These are phyloP conservation scores for Lasiodiplodia gonubiensis DNA, from an alignment of 2,329 filamentous ascomycete species.

Conservation along the genomic window DNA sequence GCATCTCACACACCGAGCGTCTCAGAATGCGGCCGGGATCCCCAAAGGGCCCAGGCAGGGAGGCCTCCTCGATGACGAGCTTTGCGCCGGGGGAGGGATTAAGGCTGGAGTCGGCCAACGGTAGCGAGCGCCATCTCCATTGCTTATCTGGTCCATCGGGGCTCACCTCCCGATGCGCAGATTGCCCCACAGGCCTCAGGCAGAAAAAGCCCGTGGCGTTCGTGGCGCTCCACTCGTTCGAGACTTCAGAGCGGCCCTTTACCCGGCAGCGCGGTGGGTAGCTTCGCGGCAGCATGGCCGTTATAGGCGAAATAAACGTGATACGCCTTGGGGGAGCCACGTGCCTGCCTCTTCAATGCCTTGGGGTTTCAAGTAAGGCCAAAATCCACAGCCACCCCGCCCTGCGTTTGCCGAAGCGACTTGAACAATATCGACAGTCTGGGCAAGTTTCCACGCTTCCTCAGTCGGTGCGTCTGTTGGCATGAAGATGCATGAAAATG, in stretches of 20 bases:
- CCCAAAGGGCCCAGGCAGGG: not conserved
- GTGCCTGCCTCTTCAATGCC: not conserved
- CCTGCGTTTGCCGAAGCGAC: not conserved
- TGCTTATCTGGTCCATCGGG: constrained; percentile 14
- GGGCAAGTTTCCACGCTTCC: not conserved
- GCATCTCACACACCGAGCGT: constrained; percentile 17
- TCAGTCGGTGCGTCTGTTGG: not conserved
- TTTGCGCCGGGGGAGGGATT: not conserved
- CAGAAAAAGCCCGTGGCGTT: not conserved
- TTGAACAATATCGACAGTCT: not conserved
- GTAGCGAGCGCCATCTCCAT: constrained; percentile 5
- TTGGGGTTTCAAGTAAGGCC: not conserved
- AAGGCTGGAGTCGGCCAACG: not conserved
- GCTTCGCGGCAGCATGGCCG: not conserved
- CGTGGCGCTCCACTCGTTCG: not conserved
- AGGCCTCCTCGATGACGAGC: not conserved
- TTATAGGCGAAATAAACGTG: not conserved
- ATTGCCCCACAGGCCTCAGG: not conserved
- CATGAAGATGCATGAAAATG: constrained; percentile 13
- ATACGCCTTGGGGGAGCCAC: not conserved
- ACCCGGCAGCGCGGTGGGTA: not conserved
- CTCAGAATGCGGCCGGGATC: constrained; percentile 6
- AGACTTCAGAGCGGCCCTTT: not conserved
- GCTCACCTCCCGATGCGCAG: not conserved
- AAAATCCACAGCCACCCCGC: not conserved